These are phyloP conservation scores for Picea mariana DNA, from an alignment of 83 land plant genomes.

Conservation along the genomic window DNA sequence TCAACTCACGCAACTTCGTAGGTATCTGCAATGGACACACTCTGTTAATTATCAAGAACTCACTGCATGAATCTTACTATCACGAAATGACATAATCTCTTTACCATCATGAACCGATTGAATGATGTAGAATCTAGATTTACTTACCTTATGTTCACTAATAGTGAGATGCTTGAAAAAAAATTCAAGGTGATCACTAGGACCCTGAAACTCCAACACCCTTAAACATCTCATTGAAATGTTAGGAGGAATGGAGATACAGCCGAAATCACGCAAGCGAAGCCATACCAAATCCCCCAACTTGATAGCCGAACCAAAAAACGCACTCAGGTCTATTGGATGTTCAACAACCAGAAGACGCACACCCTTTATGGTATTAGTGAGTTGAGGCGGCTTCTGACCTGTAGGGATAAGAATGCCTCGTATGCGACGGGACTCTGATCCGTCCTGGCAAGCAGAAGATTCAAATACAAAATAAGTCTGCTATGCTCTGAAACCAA, in stretches of 20 bases:
- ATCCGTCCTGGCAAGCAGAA: background rate
- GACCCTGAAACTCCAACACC: background rate
- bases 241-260: background rate
- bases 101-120: too few species aligned
- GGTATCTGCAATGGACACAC: too few species aligned
- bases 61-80: too few species aligned
- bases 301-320: background rate
- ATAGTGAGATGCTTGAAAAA: too few species aligned
- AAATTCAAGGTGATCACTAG: background rate
- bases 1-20: too few species aligned
- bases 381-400: background rate
- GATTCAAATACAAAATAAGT: too few species aligned
- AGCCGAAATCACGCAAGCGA: background rate
- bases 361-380: background rate
- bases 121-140: too few species aligned
- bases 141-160: too few species aligned
- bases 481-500: too few species aligned
- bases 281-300: slow-evolving; percentile 7
- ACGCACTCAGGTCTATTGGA: background rate
- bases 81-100: too few species aligned
- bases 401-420: background rate
- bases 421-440: background rate
- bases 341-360: background rate
- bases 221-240: background rate
- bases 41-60: too few species aligned